Evolutionary conservation across 2,329 filamentous ascomycete genomes (phyloP), one percentile per base, ranked within the genome.

Genomic region (Lecanicillium sp.): DNA sequence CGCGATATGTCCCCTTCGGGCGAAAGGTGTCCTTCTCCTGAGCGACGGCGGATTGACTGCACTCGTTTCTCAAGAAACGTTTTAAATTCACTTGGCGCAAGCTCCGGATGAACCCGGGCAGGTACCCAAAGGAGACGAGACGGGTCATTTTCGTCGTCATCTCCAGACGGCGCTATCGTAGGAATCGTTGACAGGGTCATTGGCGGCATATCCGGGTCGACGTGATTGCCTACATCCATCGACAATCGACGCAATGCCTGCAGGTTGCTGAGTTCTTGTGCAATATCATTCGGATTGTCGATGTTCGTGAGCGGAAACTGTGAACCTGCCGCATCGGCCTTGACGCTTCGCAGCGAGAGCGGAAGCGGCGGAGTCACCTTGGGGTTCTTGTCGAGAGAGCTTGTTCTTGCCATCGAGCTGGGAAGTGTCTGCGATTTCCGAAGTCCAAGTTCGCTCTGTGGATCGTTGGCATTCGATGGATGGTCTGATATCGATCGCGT

Each of bases 11-110:
- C 64, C 46, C 48, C 49, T 8, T 82, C 73, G 5, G 73, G 63
- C 20, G 79, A 77, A 33, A 88, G 64, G 28, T 71, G 71, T 46
- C 72, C 81, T 49, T 81, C 87, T 17, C 83, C 82, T 1, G 89
- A 94, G 51, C 86, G 78, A 48, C 89, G 74, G 58, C 87, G 82
- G 50, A 97, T 94, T 27, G 86, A 83, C 50, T 95, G 85, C 11
- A 96, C 87, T 54, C 89, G 81, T 46, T 89, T 94, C 54, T 98
- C 90, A 3, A 98, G 74, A 50, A 97, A 98, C 1, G 84, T 90
- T 61, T 94, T 96, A 70, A 97, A 98, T 51, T 96, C 92, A 55
- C 85, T 88, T 1, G 92, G 92, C 3, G 92, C 92, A 35, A 98
- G 70, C 61, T 98, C 92, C 1, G 92, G 92, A 53, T 98, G 92